Base-by-base conservation (phyloP, 495 filamentous ascomycete species). In the Aspergillus bridgeri region DNA sequence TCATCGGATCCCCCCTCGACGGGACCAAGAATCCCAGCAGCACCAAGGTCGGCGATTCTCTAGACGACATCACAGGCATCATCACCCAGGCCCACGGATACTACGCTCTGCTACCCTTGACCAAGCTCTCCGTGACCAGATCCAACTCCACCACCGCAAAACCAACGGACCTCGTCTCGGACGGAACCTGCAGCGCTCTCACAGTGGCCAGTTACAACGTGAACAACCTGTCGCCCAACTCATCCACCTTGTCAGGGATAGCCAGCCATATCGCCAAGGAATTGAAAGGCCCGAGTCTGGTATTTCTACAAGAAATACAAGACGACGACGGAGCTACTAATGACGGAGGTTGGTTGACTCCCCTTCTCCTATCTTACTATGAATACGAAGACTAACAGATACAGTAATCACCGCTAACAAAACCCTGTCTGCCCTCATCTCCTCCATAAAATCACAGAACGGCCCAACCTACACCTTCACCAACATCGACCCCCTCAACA, bases 221-320 rank as follows among this genome's bases (percentile, higher is more conserved):
- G 50, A 80, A 86, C 51, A 86, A 86, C 65, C 73, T 87, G 8
- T 56, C 72, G 3, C 81, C 82, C 0, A 69, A 70, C 6, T 68
- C 76, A 0, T 46, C 66, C 5, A 76, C 81, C 29, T 65, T 86
- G 15, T 61, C 69, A 33, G 58, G 60, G 6, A 69, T 86, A 15
- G 84, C 84, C 18, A 54, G 60, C 18, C 82, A 86, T 50, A 81
- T 86, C 51, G 81, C 79, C 23, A 70, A 75, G 43, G 78, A 80
- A 60, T 67, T 86, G 29, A 71, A 73, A 15, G 71, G 73, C 2
- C 84, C 84, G 2, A 76, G 79, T 56, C 59, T 87, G 0, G 24
- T 87, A 18, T 83, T 83, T 51, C 44, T 87, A 15, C 84, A 87
- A 60, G 84, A 86, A 63, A 65, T 86, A 59, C 84, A 86, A 60